phyloP scores from a whole-genome alignment of 192 early-diverging fungal species.

The Martensiomyces pterosporus region DNA sequence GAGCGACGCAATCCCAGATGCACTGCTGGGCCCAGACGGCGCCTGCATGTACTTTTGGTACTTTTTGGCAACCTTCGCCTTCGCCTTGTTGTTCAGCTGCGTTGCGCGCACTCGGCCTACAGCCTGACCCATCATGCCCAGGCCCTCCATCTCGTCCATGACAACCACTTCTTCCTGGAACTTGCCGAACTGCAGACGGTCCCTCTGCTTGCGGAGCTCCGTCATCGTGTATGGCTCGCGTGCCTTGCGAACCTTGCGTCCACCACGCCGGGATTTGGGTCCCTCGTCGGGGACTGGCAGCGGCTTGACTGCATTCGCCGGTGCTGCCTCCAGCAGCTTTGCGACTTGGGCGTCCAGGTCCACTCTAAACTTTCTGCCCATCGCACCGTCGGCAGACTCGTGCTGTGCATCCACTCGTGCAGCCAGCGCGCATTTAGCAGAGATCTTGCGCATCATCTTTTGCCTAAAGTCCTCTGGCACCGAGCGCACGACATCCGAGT shows the following conservation, averaged over 20 bases:
- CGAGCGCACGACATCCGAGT: conserved; percentile 64
- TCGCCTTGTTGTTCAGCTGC: conserved; percentile 65
- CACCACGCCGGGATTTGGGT: conserved; percentile 84
- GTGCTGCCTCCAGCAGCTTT: conserved; percentile 80
- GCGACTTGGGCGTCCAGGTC: conserved; percentile 88
- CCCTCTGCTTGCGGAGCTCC: conserved; percentile 85
- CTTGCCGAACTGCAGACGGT: conserved; percentile 88
- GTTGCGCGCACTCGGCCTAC: conserved; percentile 73
- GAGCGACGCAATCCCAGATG: conserved; percentile 83
- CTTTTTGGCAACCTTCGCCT: conserved; percentile 60
- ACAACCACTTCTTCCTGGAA: conserved; percentile 85
- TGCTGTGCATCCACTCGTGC: conserved; percentile 82
- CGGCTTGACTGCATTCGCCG: conserved; percentile 78
- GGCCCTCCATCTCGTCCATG: conserved; percentile 79
- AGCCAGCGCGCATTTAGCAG: conserved; percentile 81
- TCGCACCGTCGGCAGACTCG: conserved; percentile 63
- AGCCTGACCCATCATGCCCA: conserved; percentile 79
- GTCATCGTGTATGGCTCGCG: conserved; percentile 82
- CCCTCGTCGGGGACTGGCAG: conserved; percentile 90
- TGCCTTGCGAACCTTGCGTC: conserved; percentile 76
- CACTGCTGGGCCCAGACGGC: conserved; percentile 34
- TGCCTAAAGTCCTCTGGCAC: conserved; percentile 70
- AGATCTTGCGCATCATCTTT: conserved; percentile 75
- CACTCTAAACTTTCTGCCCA: conserved; percentile 65
- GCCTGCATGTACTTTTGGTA: conserved; percentile 53